These are phyloP conservation scores for Agaricus subrufescens DNA, from an alignment of 768 basidiomycete species.

Conservation along the genomic window DNA sequence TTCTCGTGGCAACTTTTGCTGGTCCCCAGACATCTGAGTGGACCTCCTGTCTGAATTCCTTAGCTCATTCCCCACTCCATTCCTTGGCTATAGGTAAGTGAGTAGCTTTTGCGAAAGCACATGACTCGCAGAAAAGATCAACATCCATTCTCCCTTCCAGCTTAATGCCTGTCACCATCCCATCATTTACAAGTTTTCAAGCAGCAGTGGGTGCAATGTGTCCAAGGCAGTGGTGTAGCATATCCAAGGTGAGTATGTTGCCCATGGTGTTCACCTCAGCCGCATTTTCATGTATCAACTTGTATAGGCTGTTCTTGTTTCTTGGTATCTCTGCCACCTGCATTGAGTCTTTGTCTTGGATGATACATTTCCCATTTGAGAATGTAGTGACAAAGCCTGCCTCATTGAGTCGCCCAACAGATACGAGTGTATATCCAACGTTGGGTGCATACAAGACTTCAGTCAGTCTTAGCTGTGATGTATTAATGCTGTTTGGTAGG, in stretches of 20 bases:
- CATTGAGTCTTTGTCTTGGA: slow-evolving; percentile 14
- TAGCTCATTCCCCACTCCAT: slow-evolving; percentile 18
- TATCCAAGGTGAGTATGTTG: not conserved
- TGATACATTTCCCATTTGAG: slow-evolving; percentile 14
- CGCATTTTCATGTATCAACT: not conserved
- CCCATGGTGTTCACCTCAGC: slow-evolving; percentile 2
- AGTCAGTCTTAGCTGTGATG: slow-evolving; percentile 17
- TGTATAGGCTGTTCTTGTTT: not conserved
- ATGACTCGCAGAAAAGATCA: slow-evolving; percentile 11
- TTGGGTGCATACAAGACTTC: slow-evolving; percentile 34
- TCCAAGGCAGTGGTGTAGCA: not conserved
- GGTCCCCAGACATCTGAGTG: no score
- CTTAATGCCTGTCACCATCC: slow-evolving; percentile 27
- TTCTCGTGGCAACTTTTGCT: no score
- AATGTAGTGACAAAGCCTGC: not conserved
- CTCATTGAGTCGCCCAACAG: not conserved
- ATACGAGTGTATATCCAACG: slow-evolving; percentile 28
- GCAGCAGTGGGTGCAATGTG: slow-evolving; percentile 1
- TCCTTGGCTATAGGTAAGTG: slow-evolving; percentile 24
- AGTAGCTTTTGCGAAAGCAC: slow-evolving; percentile 25
- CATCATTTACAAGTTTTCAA: slow-evolving; percentile 17
- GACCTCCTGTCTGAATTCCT: not conserved
- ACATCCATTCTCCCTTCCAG: slow-evolving; percentile 11
- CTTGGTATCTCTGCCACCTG: slow-evolving; percentile 16
- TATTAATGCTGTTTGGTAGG: slow-evolving; percentile 24